Evolutionary conservation across 179 eudicot genomes (phyloP), one percentile per base, ranked within the genome.

Genomic region (Pouteria campechiana): DNA sequence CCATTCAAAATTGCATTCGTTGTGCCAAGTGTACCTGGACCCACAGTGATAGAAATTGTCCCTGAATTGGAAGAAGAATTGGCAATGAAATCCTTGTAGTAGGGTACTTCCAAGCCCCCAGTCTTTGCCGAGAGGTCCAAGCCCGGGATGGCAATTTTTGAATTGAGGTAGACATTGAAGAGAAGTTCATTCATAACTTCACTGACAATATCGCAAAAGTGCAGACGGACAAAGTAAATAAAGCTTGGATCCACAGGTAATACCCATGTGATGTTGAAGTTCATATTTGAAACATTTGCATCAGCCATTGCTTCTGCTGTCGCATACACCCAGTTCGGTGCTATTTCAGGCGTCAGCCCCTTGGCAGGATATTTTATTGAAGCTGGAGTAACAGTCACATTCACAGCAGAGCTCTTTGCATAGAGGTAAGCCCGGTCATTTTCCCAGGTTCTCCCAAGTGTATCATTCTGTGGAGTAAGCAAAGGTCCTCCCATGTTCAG

Each of bases 401-500:
- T 73, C 11, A 59, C 59, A 40, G 88, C 93, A 31, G 83, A 79
- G 51, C 81, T 72, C 46, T 79, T 66, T 21, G 73, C 74, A 43
- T 75, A 78, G 34, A 82, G 83, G 63, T 67, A 79, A 17, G 49
- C 52, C 33, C 6, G 52, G 50, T 82, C 93, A 60, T 70, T 79
- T 54, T 44, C 74, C 93, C 93, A 82, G 36, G 67, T 65, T 58
- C 93, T 73, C 13, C 87, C 83, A 17, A 79, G 25, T 2, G 93
- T 72, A 61, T 82, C 93, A 60, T 82, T 82, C 32, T 73, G 72
- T 44, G 79, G 67, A 46, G 74, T 75, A 41, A 82, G 48, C 50
- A 57, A 39, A n/a, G 83, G 88, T 54, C 88, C 88, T 0, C 88
- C 93, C 78, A 79, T 65, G 63, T 82, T 82, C 52, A 82, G 51